A percentile compares a stretch with the other conserved stretches of the same genome.
phyloP scores from a whole-genome alignment of 208 protist species.

The Acanthamoeba sp. region DNA sequence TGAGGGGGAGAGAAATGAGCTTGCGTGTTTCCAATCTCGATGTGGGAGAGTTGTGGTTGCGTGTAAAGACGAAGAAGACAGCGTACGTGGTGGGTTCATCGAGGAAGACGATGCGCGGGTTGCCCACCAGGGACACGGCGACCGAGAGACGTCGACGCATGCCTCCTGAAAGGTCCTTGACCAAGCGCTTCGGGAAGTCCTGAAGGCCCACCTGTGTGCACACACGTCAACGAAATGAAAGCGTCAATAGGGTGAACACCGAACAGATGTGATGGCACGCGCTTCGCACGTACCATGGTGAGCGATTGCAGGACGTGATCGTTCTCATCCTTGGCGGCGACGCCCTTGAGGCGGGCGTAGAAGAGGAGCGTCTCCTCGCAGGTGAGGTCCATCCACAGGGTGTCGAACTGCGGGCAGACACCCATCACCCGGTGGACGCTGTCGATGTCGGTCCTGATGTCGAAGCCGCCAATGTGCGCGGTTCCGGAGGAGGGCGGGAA shows the following conservation, averaged over 20 bases:
- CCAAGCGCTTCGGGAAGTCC: constrained; percentile 57
- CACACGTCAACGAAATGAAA: neutral
- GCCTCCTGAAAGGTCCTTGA: constrained; percentile 83
- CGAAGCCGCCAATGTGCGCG: constrained; percentile 52
- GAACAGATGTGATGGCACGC: too few species aligned
- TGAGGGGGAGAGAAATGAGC: too few species aligned
- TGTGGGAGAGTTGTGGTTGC: too few species aligned
- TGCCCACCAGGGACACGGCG: constrained; percentile 87
- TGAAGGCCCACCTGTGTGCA: constrained; percentile 60
- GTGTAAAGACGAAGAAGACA: neutral
- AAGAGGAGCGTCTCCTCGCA: constrained; percentile 82
- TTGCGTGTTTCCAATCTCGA: too few species aligned
- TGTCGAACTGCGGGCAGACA: constrained; percentile 80
- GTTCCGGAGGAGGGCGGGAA: constrained; percentile 69
- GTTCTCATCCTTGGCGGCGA: constrained; percentile 48
- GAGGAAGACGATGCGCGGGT: constrained; percentile 86
- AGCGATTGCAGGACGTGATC: constrained; percentile 48
- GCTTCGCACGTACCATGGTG: neutral
- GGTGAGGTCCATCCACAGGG: constrained; percentile 81
- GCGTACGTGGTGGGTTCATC: constrained; percentile 88
- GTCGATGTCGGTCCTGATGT: constrained; percentile 76
- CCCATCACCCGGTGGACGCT: constrained; percentile 76
- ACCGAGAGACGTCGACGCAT: constrained; percentile 87
- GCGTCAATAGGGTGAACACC: neutral
- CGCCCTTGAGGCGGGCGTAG: constrained; percentile 81